A percentile compares a stretch with the other conserved stretches of the same genome.
Conservation (phyloP, 1,284 basidiomycete species). For the Bondarzewia mesenterica region DNA sequence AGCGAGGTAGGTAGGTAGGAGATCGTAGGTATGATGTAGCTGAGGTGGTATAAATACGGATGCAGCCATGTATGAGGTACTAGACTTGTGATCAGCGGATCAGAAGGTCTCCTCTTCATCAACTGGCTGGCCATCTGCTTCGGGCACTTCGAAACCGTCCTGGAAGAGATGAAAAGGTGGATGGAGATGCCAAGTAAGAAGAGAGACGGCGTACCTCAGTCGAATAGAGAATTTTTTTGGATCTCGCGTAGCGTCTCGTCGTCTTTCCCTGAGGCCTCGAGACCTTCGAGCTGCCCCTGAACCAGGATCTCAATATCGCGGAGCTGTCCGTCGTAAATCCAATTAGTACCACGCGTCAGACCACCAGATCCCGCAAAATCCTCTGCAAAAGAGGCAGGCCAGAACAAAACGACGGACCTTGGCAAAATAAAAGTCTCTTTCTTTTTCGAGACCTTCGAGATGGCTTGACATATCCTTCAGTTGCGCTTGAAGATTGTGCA, state of each 20-base stretch:
- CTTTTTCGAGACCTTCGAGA: conserved; percentile 87
- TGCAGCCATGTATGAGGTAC: background rate
- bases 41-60: conserved; percentile 3
- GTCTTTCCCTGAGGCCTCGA: conserved; percentile 55
- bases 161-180: conserved; percentile 13
- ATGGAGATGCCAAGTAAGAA: background rate
- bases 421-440: conserved; percentile 97
- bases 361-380: no score
- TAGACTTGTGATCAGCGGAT: no score
- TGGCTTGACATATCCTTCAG: conserved; percentile 78
- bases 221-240: conserved; percentile 89
- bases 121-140: conserved; percentile 25
- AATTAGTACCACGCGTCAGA: background rate
- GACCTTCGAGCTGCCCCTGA: conserved; percentile 60
- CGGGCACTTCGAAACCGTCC: conserved; percentile 71
- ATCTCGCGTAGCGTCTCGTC: conserved; percentile 74
- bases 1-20: background rate
- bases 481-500: conserved; percentile 66
- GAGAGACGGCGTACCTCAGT: conserved; percentile 67
- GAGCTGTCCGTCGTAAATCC: conserved; percentile 42
- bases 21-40: conserved; percentile 2
- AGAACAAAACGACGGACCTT: conserved; percentile 54
- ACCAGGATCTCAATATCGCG: conserved; percentile 94
- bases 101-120: conserved; percentile 60
- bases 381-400: background rate